Conservation (phyloP, 805 yeast species). For the Candida maesae region DNA sequence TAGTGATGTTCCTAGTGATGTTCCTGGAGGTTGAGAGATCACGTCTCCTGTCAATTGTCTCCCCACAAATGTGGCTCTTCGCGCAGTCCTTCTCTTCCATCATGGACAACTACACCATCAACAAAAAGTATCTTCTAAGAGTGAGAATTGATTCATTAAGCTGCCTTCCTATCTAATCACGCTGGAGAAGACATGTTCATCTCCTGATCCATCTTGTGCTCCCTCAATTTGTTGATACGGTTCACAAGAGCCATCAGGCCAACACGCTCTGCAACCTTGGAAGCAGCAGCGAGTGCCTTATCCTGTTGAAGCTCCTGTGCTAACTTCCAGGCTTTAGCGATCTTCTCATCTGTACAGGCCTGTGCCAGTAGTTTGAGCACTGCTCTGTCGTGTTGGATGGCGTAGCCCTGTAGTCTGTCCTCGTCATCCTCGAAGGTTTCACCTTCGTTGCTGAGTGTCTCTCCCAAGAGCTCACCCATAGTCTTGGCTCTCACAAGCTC, state of each 20-base stretch:
- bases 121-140: too few species aligned
- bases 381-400: conserved; percentile 67
- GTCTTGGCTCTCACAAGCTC: conserved; percentile 55
- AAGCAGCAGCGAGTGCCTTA: conserved; percentile 79
- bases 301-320: conserved; percentile 69
- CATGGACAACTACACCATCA: too few species aligned
- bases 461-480: conserved; percentile 59
- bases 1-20: too few species aligned
- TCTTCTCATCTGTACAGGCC: conserved; percentile 64
- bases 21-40: not conserved
- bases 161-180: not conserved
- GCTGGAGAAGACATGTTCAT: conserved; percentile 6
- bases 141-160: too few species aligned
- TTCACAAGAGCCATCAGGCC: conserved; percentile 50
- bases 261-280: conserved; percentile 75
- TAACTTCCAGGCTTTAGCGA: conserved; percentile 64
- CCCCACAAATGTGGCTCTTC: too few species aligned
- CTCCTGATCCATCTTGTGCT: conserved; percentile 38
- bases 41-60: not conserved
- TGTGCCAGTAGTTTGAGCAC: conserved; percentile 70
- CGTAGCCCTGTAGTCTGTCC: conserved; percentile 50
- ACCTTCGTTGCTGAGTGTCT: conserved; percentile 45
- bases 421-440: conserved; percentile 41
- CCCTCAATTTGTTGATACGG: conserved; percentile 51
- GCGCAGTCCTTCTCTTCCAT: too few species aligned